These are phyloP conservation scores for Corinectria fuckeliana DNA, from an alignment of 2,329 filamentous ascomycete species.

Conservation along the genomic window DNA sequence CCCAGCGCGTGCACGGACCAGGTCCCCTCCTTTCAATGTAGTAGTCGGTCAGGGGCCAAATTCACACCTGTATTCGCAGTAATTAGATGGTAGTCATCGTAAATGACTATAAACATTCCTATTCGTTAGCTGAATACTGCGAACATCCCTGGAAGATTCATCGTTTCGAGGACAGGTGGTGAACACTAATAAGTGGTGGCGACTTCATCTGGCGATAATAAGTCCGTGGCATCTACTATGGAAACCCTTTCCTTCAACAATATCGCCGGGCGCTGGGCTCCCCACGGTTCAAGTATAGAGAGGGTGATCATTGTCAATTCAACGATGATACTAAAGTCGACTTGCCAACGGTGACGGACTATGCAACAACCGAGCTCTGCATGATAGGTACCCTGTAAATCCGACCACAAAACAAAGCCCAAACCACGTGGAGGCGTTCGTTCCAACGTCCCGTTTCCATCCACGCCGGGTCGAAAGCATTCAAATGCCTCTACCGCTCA, in stretches of 20 bases:
- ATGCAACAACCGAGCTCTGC: background rate
- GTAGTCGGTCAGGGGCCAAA: slow-evolving; percentile 11
- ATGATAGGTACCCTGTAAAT: background rate
- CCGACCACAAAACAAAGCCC: background rate
- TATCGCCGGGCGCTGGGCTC: too few relatives aligned
- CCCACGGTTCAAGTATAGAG: background rate
- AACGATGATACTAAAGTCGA: background rate
- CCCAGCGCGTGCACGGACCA: slow-evolving; percentile 40
- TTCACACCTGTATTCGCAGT: too few relatives aligned
- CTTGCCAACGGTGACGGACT: background rate
- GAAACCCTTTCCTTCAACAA: too few relatives aligned
- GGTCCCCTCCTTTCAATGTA: slow-evolving; percentile 8
- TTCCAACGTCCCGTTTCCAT: background rate
- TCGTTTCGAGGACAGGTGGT: too few relatives aligned
- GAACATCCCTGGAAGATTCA: too few relatives aligned
- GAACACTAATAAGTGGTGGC: background rate
- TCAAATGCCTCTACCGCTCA: background rate
- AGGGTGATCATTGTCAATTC: background rate
- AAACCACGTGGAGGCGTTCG: background rate
- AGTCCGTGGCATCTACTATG: background rate
- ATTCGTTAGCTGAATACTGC: background rate
- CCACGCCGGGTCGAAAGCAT: background rate
- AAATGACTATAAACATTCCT: background rate
- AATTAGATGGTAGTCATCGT: too few relatives aligned
- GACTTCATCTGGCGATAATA: background rate